These are phyloP conservation scores for Phytophthora ramorum DNA, from an alignment of 352 stramenopile species.

Conservation along the genomic window DNA sequence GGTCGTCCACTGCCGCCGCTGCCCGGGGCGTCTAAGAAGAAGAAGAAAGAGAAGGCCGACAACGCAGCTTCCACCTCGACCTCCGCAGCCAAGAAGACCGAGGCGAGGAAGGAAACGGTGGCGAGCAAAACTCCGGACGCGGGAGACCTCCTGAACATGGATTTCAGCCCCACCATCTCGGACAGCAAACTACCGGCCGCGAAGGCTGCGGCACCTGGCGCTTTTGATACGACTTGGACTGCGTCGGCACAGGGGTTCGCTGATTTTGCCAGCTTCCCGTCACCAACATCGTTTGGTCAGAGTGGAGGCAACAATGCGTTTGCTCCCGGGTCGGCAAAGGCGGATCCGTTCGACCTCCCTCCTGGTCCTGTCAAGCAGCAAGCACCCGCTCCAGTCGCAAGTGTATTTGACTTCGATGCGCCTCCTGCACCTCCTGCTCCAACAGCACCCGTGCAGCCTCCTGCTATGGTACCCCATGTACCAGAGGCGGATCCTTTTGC, in stretches of 20 bases:
- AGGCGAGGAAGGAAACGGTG: constrained; percentile 63
- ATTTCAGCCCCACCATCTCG: constrained; percentile 71
- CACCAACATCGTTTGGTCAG: constrained; percentile 37
- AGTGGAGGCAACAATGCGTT: constrained; percentile 25
- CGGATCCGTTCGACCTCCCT: constrained; percentile 55
- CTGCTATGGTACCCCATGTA: constrained; percentile 24
- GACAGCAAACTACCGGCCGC: constrained; percentile 23
- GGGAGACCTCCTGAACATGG: constrained; percentile 67
- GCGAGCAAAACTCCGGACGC: constrained; percentile 43
- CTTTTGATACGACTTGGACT: constrained; percentile 33
- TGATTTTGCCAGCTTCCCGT: constrained; percentile 70
- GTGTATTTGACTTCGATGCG: constrained; percentile 47
- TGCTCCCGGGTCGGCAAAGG: constrained; percentile 13
- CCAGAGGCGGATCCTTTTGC: constrained; percentile 59
- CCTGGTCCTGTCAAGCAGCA: constrained; percentile 56
- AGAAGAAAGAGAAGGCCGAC: constrained; percentile 34
- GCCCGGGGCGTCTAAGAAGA: constrained; percentile 34
- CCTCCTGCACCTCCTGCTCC: constrained; percentile 18
- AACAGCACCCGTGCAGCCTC: constrained; percentile 6
- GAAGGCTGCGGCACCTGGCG: constrained; percentile 18
- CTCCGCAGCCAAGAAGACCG: constrained; percentile 50
- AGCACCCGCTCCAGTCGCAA: constrained; percentile 18
- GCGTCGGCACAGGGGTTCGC: constrained; percentile 50
- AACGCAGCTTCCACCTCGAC: not conserved
- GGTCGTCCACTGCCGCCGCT: constrained; percentile 49